Evolutionary conservation across 116 monocot species (phyloP).

Genomic region (Dioscorea cayenensis): DNA sequence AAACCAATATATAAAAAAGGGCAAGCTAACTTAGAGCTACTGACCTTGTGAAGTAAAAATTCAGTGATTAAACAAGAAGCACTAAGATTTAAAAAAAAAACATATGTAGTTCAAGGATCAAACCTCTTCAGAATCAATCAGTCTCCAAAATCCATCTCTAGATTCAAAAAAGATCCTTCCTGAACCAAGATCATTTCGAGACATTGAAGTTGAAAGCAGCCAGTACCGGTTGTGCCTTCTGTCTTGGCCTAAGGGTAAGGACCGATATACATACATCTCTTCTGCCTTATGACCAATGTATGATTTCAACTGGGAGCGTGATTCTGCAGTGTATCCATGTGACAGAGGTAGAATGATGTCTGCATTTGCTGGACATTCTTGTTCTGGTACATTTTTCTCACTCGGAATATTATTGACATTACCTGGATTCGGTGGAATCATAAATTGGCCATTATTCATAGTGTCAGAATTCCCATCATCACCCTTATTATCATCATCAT

Average conservation of each 20-base stretch:
- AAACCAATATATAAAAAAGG: too few species aligned
- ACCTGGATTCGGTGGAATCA: conserved; percentile 26
- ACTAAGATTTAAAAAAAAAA: not conserved
- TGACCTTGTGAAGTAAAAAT: too few species aligned
- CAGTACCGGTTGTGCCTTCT: conserved; percentile 92
- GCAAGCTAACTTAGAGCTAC: too few species aligned
- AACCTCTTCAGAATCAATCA: conserved; percentile 91
- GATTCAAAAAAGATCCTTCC: conserved; percentile 92
- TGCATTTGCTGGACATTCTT: conserved; percentile 40
- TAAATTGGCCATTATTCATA: conserved; percentile 35
- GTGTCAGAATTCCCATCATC: conserved; percentile 24
- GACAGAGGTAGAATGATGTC: conserved; percentile 42
- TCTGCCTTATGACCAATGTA: conserved; percentile 87
- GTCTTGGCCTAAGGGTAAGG: conserved; percentile 92
- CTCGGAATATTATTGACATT: conserved; percentile 19
- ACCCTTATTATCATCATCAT: conserved; percentile 30
- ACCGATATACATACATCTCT: conserved; percentile 80
- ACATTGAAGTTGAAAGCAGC: conserved; percentile 82
- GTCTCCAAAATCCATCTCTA: conserved; percentile 70
- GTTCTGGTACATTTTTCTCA: conserved; percentile 44
- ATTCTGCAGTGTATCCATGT: conserved; percentile 60
- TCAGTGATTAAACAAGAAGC: too few species aligned
- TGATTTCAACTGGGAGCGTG: conserved; percentile 79
- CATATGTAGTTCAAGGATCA: too few species aligned
- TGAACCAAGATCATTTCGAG: conserved; percentile 77